A percentile compares a stretch with the other conserved stretches of the same genome.
Conservation (phyloP, 2,329 filamentous ascomycete genomes). For the Tolypocladium endophyticum region DNA sequence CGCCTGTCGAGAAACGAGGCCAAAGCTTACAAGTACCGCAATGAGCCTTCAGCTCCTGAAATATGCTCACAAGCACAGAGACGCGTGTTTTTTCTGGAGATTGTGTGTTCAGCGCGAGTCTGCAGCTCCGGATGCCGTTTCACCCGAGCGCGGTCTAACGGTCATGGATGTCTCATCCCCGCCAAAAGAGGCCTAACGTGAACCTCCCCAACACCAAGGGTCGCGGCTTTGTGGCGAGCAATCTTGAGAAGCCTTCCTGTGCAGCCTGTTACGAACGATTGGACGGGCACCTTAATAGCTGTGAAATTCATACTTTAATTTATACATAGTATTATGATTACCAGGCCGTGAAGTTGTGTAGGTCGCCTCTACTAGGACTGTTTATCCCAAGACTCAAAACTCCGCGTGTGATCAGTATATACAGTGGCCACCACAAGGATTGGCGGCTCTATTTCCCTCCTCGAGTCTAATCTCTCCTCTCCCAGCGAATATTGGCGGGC, state of each 20-base stretch:
- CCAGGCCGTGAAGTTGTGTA: not conserved
- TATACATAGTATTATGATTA: not conserved
- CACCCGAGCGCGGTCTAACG: not conserved
- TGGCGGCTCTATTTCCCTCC: not conserved
- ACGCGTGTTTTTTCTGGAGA: not conserved
- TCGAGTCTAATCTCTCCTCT: slow-evolving; percentile 44
- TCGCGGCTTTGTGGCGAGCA: too few relatives aligned
- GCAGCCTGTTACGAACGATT: not conserved
- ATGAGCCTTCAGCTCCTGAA: not conserved
- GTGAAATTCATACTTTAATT: not conserved
- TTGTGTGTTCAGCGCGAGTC: not conserved
- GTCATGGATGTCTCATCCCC: not conserved
- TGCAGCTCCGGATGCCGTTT: not conserved
- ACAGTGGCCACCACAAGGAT: not conserved
- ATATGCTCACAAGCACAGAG: not conserved
- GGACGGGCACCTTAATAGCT: too few relatives aligned
- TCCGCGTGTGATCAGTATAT: not conserved
- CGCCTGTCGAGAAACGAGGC: not conserved
- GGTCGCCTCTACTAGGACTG: not conserved
- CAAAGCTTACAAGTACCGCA: not conserved
- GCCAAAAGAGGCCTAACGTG: not conserved
- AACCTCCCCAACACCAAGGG: not conserved
- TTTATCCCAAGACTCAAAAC: not conserved
- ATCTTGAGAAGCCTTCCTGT: too few relatives aligned
- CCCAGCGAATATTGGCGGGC: slow-evolving; percentile 65